Evolutionary conservation across 345 rosid genomes (phyloP), one percentile per base, ranked within the genome.

Genomic region (Leavenworthia alabamica): DNA sequence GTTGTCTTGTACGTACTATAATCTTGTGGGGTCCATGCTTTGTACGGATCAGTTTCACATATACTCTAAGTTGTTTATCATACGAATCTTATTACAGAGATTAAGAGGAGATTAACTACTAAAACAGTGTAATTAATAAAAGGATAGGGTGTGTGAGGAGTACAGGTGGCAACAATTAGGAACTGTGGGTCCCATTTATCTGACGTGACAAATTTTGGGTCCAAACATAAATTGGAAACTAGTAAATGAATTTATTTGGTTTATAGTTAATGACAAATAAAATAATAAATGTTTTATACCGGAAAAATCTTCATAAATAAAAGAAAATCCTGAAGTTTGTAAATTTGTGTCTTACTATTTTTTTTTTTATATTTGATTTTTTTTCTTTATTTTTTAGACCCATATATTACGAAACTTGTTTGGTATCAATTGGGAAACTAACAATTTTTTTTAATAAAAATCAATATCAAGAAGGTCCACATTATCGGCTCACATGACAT

Each of bases 401-500:
- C n/a, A 33, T 35, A 44, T 51, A 32, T 44, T 49, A 69, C 20
- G 60, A 33, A 61, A 60, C 11, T 60, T 61, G 62, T 52, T 61
- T 54, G 43, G 14, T 46, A 46, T 28, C 57, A 62, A 20, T 39
- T 46, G 68, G 63, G 57, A 62, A 62, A 70, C 44, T 46, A 45
- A 37, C 17, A 33, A 24, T 70, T n/a, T n/a, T n/a, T 35, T 53
- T 11, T 45, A n/a, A n/a, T n/a, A n/a, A n/a, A 53, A 53, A 61
- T 45, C 49, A 36, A 47, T 27, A 47, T 35, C 8, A 27, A 45
- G 31, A 42, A 52, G 57, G 63, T 70, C 74, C 63, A 62, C 58
- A 62, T 45, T 63, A 70, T 27, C 14, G 49, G 7, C 63, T 45
- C 74, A 70, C 74, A 62, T 55, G 74, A 51, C 23, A 46, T 70